These are phyloP conservation scores for Pleurotus platypus DNA, from an alignment of 768 basidiomycete species.

Conservation along the genomic window DNA sequence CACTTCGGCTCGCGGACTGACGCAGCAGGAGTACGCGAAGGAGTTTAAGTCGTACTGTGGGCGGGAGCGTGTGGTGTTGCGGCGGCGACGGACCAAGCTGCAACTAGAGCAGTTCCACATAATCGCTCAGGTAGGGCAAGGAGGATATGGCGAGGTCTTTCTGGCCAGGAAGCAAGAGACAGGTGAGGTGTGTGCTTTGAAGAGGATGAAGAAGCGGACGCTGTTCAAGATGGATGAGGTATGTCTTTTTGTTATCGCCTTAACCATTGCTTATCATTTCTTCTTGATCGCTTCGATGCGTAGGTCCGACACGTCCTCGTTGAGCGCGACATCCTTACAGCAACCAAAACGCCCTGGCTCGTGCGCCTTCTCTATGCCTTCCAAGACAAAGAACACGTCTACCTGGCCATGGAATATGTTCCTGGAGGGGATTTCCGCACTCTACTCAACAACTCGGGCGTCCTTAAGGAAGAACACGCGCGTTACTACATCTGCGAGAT, in stretches of 20 bases:
- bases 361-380: constrained; percentile 94
- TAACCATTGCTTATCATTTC: background rate
- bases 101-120: constrained; percentile 96
- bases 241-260: constrained; percentile 10
- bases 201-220: constrained; percentile 95
- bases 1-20: constrained; percentile 64
- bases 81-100: constrained; percentile 89
- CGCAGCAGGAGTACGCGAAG: constrained; percentile 52
- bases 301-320: constrained; percentile 97
- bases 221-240: constrained; percentile 99
- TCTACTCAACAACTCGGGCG: constrained; percentile 94
- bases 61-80: constrained; percentile 88
- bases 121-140: constrained; percentile 98
- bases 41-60: constrained; percentile 95
- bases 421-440: constrained; percentile 99
- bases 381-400: constrained; percentile 88
- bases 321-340: constrained; percentile 95
- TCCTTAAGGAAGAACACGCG: constrained; percentile 96
- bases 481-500: constrained; percentile 97
- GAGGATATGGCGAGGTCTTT: constrained; percentile 97
- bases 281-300: background rate
- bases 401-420: constrained; percentile 99
- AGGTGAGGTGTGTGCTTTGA: constrained; percentile 93
- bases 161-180: constrained; percentile 94
- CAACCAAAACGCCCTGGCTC: constrained; percentile 97